Evolutionary conservation across 345 rosid species (phyloP).

Genomic region (Psidium friedrichsthalianum): DNA sequence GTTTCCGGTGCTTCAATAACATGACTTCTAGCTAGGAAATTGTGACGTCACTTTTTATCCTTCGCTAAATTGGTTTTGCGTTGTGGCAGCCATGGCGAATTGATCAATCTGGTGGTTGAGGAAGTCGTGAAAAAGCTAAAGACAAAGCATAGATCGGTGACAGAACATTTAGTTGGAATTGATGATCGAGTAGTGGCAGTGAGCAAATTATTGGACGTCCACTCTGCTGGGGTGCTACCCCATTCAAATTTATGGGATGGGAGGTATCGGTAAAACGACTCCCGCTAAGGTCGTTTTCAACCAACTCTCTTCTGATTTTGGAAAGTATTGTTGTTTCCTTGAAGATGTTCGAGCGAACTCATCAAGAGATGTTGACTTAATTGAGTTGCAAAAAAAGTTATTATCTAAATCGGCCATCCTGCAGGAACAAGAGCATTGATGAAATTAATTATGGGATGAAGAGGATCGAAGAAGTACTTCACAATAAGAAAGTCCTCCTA

Average conservation of each 20-base stretch:
- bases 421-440: background rate
- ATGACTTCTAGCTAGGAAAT: background rate
- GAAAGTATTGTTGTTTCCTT: background rate
- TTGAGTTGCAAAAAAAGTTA: background rate
- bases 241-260: background rate
- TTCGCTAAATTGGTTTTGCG: background rate
- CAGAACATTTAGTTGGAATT: background rate
- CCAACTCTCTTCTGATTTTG: background rate
- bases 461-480: background rate
- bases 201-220: background rate
- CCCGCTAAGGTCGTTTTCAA: background rate
- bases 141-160: background rate
- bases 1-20: background rate
- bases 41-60: rapidly evolving
- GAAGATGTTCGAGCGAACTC: background rate
- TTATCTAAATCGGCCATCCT: background rate
- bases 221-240: background rate
- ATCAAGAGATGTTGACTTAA: background rate
- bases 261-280: constrained; percentile 4
- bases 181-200: background rate
- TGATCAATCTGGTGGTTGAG: background rate
- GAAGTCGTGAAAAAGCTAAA: background rate
- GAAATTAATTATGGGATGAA: background rate
- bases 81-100: background rate
- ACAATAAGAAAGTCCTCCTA: background rate